A percentile compares a stretch with the other conserved stretches of the same genome.
Evolutionary conservation across 2,329 filamentous ascomycete genomes (phyloP).

Genomic region (Claviceps sp.): DNA sequence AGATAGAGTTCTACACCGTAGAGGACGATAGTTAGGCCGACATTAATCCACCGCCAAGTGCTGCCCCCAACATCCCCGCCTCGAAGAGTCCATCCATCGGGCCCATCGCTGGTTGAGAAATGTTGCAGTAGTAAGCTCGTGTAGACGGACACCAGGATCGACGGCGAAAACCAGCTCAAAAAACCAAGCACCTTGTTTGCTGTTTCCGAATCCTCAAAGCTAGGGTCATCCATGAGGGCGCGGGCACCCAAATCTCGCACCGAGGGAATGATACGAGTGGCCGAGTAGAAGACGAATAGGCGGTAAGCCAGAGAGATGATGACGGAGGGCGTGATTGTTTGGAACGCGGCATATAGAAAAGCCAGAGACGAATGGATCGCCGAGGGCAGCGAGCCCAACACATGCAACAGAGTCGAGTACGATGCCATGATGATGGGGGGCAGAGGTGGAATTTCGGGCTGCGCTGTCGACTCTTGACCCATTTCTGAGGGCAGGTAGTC

Average conservation of each 20-base stretch:
- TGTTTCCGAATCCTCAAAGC: slow-evolving; percentile 71
- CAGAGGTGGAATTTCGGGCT: slow-evolving; percentile 89
- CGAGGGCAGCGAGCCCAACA: slow-evolving; percentile 68
- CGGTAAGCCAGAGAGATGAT: slow-evolving; percentile 92
- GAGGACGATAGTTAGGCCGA: slow-evolving; percentile 74
- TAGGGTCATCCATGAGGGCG: slow-evolving; percentile 71
- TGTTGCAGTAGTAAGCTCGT: slow-evolving; percentile 92
- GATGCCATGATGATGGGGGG: slow-evolving; percentile 98
- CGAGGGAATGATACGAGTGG: slow-evolving; percentile 88
- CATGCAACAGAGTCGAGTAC: slow-evolving; percentile 79
- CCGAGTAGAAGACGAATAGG: slow-evolving; percentile 88
- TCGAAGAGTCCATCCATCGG: slow-evolving; percentile 70
- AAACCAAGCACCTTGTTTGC: slow-evolving; percentile 70
- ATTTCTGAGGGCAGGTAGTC: slow-evolving; percentile 80
- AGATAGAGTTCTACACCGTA: slow-evolving; percentile 87
- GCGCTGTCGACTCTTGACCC: slow-evolving; percentile 36
- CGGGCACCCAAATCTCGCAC: slow-evolving; percentile 76
- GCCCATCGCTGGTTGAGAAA: slow-evolving; percentile 64
- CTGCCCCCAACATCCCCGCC: slow-evolving; percentile 71
- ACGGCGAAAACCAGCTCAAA: slow-evolving; percentile 87
- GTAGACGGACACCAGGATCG: slow-evolving; percentile 89
- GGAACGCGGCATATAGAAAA: slow-evolving; percentile 81
- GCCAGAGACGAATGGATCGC: slow-evolving; percentile 73
- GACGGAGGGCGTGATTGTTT: slow-evolving; percentile 89
- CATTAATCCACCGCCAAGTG: slow-evolving; percentile 86